Conservation (phyloP, 129 eudicot species). For the Arctium minus region DNA sequence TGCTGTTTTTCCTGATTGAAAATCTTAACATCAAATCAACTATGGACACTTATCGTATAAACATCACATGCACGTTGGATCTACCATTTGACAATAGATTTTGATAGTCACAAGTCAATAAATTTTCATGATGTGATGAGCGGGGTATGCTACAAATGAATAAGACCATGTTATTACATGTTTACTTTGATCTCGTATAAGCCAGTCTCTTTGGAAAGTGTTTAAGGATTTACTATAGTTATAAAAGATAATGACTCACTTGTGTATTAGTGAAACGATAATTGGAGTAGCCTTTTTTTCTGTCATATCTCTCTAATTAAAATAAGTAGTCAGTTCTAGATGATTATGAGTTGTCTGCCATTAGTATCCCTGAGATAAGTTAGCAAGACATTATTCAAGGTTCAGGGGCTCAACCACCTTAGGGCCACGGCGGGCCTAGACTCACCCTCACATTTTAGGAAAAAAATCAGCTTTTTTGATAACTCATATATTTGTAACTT, state of each 20-base stretch:
- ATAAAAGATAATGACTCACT: not conserved
- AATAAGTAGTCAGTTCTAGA: not conserved
- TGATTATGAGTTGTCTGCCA: not conserved
- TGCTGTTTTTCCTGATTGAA: not conserved
- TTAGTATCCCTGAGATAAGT: not conserved
- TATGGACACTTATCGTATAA: not conserved
- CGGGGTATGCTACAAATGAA: not conserved
- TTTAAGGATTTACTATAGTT: not conserved
- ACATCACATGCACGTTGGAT: not conserved
- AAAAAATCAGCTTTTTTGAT: not conserved
- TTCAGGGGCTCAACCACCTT: not conserved
- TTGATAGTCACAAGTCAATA: not conserved
- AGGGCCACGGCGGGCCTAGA: not conserved
- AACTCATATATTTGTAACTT: not conserved
- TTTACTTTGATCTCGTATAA: not conserved
- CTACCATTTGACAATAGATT: not conserved
- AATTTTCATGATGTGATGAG: not conserved
- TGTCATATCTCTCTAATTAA: not conserved
- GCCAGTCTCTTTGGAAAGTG: not conserved
- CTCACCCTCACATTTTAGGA: not conserved
- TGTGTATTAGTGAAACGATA: not conserved
- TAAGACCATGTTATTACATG: not conserved
- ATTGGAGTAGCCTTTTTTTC: not conserved
- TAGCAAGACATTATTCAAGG: not conserved
- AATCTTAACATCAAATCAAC: not conserved